A percentile compares a stretch with the other conserved stretches of the same genome.
phyloP scores from a whole-genome alignment of 2,329 filamentous ascomycete genomes.

The Aspergillus alliaceus region DNA sequence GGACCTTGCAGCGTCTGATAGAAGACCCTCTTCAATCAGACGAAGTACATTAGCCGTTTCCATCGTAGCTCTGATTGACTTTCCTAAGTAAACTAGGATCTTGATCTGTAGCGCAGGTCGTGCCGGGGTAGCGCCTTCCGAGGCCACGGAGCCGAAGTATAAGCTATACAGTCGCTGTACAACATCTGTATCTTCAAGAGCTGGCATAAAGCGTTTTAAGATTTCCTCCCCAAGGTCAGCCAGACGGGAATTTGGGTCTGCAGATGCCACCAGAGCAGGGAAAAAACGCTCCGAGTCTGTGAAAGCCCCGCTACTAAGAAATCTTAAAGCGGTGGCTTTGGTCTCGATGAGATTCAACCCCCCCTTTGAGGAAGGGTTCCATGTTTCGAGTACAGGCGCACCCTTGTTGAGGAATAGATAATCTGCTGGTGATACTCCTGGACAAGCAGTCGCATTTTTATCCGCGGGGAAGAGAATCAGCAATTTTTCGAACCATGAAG shows the following conservation, averaged over 20 bases:
- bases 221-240: constrained; percentile 85
- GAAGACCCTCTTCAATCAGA: constrained; percentile 67
- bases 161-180: constrained; percentile 68
- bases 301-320: constrained; percentile 85
- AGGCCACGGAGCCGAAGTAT: constrained; percentile 63
- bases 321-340: constrained; percentile 66
- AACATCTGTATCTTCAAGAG: constrained; percentile 66
- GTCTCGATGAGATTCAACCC: constrained; percentile 68
- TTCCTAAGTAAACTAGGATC: constrained; percentile 73
- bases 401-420: constrained; percentile 70
- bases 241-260: constrained; percentile 77
- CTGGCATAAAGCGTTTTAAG: constrained; percentile 70
- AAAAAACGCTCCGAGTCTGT: constrained; percentile 79
- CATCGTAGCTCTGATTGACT: constrained; percentile 70
- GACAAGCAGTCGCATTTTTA: constrained; percentile 46
- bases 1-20: constrained; percentile 42
- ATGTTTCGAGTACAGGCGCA: constrained; percentile 48
- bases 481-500: constrained; percentile 73
- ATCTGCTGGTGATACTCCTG: constrained; percentile 66
- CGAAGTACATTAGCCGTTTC: constrained; percentile 67
- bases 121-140: constrained; percentile 46
- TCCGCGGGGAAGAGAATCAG: constrained; percentile 63
- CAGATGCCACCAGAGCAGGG: constrained; percentile 78
- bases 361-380: constrained; percentile 60
- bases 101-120: constrained; percentile 74